Evolutionary conservation across 345 rosid genomes (phyloP).

Genomic region (Streptanthus diversifolius): DNA sequence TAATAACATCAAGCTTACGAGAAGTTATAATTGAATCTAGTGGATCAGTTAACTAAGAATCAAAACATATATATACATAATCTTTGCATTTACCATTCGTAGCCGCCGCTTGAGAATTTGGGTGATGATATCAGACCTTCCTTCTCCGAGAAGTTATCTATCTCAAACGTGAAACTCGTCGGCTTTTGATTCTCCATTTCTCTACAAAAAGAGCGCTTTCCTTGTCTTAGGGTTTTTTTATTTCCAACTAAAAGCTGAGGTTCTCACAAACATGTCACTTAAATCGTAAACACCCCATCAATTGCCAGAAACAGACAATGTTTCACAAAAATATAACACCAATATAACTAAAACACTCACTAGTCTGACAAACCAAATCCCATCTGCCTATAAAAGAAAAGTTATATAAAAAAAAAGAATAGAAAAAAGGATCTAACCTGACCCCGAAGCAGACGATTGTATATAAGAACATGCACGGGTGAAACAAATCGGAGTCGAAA

Average conservation of each 20-base stretch:
- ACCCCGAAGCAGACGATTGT: background rate
- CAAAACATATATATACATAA: background rate
- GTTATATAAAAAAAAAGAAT: background rate
- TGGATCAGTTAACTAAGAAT: background rate
- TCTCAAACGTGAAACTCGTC: conserved; percentile 9
- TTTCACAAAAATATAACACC: too few species aligned
- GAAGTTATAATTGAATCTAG: background rate
- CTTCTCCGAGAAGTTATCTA: conserved; percentile 11
- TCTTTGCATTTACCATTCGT: background rate
- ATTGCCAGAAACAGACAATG: too few species aligned
- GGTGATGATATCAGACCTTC: background rate
- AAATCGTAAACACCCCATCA: background rate
- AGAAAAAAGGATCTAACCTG: background rate
- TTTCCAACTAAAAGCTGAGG: background rate
- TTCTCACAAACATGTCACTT: background rate
- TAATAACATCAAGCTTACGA: background rate
- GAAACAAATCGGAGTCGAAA: background rate
- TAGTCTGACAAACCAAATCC: background rate
- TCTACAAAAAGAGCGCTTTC: background rate
- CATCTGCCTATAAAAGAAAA: too few species aligned
- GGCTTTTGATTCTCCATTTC: background rate
- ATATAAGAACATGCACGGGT: background rate
- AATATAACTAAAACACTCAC: background rate
- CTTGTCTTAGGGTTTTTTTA: background rate
- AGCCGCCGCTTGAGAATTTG: background rate